Evolutionary conservation across 2,329 filamentous ascomycete genomes (phyloP), one percentile per base, ranked within the genome.

Genomic region (Calonectria hongkongensis): DNA sequence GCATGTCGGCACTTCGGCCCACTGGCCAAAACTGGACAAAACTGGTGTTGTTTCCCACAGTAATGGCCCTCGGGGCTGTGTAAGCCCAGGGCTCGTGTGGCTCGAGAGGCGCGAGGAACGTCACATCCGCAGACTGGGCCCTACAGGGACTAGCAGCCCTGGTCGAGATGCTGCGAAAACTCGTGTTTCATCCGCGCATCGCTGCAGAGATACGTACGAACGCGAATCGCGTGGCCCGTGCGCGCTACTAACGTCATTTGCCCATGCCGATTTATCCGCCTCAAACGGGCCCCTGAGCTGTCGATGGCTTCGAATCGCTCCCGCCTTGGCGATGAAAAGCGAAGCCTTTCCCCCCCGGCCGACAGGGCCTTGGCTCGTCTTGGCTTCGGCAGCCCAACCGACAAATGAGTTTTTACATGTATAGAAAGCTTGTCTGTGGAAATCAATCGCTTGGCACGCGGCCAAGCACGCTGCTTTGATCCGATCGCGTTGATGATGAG

Each of bases 1-100:
- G 58, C 58, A 63, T 47, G 28, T 63, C 41, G 58, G 58, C 58
- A 45, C 39, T 28, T 63, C 58, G 58, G 41, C 58, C 18, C 27
- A 15, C 15, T n/a, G 28, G 51, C n/a, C 25, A 45, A 45, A 45
- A 15, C 15, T n/a, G 28, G 51, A 12, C 25, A 45, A 45, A 45
- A 45, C 16, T 45, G 16, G 41, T 51, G 16, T n/a, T 16, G 50
- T 28, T 51, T 51, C 16, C 48, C 48, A 25, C 28, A 51, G 21
- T 10, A 9, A 18, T 33, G 25, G 3, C 25, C 13, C 5, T 7
- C 18, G 54, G 21, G 54, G 54, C 54, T 58, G 54, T 58, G 54
- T 54, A 10, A 9, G 33, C 33, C 33, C 33, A 36, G 33, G 33
- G 10, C 33, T 36, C 33, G 33, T 36, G 33, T 36, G 33, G 33